Percentiles rank a stretch among this genome's conserved stretches.
phyloP scores from a whole-genome alignment of 495 filamentous ascomycete species.

The Aspergillus wentii region DNA sequence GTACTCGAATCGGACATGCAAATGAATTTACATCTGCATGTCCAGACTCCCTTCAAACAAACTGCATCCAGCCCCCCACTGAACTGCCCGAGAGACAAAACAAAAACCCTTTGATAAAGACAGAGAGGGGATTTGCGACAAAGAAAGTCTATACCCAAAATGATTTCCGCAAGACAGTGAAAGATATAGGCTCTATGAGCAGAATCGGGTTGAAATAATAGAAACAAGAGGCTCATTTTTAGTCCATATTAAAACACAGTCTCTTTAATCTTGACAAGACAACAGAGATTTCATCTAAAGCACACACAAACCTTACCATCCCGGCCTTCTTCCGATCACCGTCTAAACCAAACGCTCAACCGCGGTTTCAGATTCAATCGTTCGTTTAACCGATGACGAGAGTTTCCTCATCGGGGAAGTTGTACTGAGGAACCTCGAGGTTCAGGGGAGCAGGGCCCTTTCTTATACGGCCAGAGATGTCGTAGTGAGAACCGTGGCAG shows the following conservation, averaged over 20 bases:
- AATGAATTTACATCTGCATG: too few relatives aligned
- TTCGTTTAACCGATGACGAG: conserved; percentile 70
- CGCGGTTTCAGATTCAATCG: conserved; percentile 3
- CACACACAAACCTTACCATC: conserved; percentile 19
- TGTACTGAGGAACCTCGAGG: conserved; percentile 89
- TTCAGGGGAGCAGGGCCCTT: conserved; percentile 96
- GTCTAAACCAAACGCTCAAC: conserved; percentile 14
- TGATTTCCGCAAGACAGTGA: too few relatives aligned
- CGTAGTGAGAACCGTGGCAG: conserved; percentile 99
- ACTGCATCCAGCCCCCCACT: too few relatives aligned
- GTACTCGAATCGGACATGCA: conserved; percentile 2
- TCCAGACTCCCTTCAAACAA: too few relatives aligned
- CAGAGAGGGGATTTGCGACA: conserved; percentile 7
- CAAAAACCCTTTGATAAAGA: conserved; percentile 7
- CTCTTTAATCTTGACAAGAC: conserved; percentile 42
- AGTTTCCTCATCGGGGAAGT: conserved; percentile 73
- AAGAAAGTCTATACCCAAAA: conserved; percentile 16
- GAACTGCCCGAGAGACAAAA: conserved; percentile 7
- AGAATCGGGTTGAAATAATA: conserved; percentile 18
- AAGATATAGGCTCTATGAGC: conserved; percentile 17
- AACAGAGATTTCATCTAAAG: conserved; percentile 41
- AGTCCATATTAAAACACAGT: conserved; percentile 46
- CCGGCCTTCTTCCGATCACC: conserved; percentile 11
- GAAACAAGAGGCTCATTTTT: conserved; percentile 35
- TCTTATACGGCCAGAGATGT: conserved; percentile 94